Evolutionary conservation across 371 early-diverging fungal species (phyloP), one percentile per base, ranked within the genome.

Genomic region (Coemansia sp.): DNA sequence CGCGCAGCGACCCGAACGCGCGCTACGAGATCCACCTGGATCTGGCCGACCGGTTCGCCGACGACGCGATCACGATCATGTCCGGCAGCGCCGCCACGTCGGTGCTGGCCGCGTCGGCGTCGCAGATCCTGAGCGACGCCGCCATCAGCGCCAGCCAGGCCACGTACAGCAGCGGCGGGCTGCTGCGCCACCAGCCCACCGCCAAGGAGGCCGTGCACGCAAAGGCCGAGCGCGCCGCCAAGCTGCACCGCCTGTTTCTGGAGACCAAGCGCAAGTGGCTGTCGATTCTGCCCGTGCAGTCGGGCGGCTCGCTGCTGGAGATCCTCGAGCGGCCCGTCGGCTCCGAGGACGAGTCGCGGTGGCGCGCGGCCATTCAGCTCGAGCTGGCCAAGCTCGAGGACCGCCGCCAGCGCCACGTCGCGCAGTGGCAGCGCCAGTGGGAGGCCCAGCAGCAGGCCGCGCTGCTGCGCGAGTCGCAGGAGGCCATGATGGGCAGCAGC

Each of bases 241-340:
- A 72, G 57, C 63, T 79, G 57, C 79, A 89, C 53, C 87, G 89
- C 16, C 78, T 96, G 32, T 83, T 94, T 48, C 82, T 87, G 14
- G 94, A 95, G 68, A 91, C 98, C 30, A 99, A 98, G 79, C 88
- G 95, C 26, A 83, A 89, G 55, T 85, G 94, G 20, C 75, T 93
- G 41, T 83, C 87, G 42, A 86, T 96, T 32, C 83, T 98, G 58
- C 86, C 87, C 34, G 85, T 96, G 32, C 93, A 96, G 73, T 81
- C 83, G 8, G 98, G 96, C 3, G 76, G 72, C 36, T 88, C 85
- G 61, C 78, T 99, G 26, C 82, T 90, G 39, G 91, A 92, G 57
- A 89, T 97, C 36, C 80, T 99, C 16, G 87, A 90, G 59, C 81
- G 85, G 4, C 82, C 88, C 0, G 86, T 90, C 0, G 84, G 87